Evolutionary conservation across 1,284 basidiomycete species (phyloP).

Genomic region (Entoloma clypeatum): DNA sequence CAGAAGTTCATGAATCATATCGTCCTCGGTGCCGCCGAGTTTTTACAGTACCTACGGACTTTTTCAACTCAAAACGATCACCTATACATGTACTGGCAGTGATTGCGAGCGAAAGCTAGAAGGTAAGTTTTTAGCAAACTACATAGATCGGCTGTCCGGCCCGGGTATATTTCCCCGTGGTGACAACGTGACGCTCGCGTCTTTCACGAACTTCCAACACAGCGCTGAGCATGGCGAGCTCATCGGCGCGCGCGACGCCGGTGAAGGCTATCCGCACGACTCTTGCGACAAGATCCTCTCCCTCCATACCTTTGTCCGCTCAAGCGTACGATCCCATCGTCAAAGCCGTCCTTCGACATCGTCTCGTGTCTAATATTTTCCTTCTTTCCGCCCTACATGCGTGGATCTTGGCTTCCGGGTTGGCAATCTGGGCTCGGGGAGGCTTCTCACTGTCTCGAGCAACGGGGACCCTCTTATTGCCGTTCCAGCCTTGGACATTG

Average conservation of each 20-base stretch:
- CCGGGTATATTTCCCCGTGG: too few relatives aligned
- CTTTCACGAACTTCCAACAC: conserved; percentile 1
- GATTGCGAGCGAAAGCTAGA: too few relatives aligned
- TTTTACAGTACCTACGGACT: too few relatives aligned
- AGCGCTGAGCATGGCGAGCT: conserved; percentile 10
- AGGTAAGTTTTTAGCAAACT: too few relatives aligned
- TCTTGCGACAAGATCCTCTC: conserved; percentile 42
- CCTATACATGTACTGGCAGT: too few relatives aligned
- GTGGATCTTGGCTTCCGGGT: conserved; percentile 41
- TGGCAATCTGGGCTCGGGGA: conserved; percentile 37
- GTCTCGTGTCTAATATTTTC: conserved; percentile 51
- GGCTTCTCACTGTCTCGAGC: conserved; percentile 30
- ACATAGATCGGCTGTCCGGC: too few relatives aligned
- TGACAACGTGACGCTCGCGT: conserved; percentile 5
- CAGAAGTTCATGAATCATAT: too few relatives aligned
- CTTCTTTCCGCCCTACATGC: conserved; percentile 44
- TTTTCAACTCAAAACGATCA: too few relatives aligned
- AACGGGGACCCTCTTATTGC: conserved; percentile 31
- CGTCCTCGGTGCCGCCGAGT: too few relatives aligned
- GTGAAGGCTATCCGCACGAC: conserved; percentile 33
- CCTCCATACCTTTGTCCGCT: conserved; percentile 43
- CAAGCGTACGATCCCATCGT: conserved; percentile 58
- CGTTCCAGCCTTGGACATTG: conserved; percentile 37
- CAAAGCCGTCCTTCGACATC: conserved; percentile 52
- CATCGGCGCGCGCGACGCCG: conserved; percentile 21